Evolutionary conservation across 768 basidiomycete species (phyloP).

Genomic region (Neoboletus brunneissimus): DNA sequence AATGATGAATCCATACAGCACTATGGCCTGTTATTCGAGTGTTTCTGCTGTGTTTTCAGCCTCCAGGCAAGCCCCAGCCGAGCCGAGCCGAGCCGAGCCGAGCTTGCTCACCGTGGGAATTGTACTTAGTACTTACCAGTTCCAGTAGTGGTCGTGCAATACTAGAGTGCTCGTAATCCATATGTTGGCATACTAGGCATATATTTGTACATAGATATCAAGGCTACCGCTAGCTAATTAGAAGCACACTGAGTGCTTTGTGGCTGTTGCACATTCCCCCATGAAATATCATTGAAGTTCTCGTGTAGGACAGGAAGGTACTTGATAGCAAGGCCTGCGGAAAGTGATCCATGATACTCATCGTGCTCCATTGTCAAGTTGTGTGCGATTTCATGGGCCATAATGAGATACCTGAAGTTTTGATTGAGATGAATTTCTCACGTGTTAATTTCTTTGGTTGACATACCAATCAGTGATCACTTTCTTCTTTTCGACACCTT

Average conservation of each 20-base stretch:
- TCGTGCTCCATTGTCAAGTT: constrained; percentile 23
- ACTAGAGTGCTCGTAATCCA: background rate
- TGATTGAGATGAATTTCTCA: background rate
- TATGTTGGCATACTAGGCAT: background rate
- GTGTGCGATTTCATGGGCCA: constrained; percentile 30
- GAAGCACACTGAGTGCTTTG: too few relatives aligned
- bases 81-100: too few relatives aligned
- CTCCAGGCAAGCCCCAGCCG: too few relatives aligned
- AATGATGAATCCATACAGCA: too few relatives aligned
- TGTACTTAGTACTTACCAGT: too few relatives aligned
- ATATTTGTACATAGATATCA: background rate
- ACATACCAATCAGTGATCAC: constrained; percentile 12
- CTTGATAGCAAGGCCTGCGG: constrained; percentile 8
- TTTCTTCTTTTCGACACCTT: background rate
- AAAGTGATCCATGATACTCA: constrained; percentile 26
- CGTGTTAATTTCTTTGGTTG: background rate
- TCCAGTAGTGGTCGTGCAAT: too few relatives aligned
- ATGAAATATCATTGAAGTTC: background rate
- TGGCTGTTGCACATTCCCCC: background rate
- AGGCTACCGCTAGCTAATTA: background rate
- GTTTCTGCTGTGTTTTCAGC: too few relatives aligned
- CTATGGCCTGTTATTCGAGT: too few relatives aligned
- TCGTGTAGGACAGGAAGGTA: constrained; percentile 2
- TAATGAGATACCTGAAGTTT: constrained; percentile 29
- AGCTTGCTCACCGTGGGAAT: too few relatives aligned